These are phyloP conservation scores for Mycena kentingensis DNA, from an alignment of 768 basidiomycete species.

Conservation along the genomic window DNA sequence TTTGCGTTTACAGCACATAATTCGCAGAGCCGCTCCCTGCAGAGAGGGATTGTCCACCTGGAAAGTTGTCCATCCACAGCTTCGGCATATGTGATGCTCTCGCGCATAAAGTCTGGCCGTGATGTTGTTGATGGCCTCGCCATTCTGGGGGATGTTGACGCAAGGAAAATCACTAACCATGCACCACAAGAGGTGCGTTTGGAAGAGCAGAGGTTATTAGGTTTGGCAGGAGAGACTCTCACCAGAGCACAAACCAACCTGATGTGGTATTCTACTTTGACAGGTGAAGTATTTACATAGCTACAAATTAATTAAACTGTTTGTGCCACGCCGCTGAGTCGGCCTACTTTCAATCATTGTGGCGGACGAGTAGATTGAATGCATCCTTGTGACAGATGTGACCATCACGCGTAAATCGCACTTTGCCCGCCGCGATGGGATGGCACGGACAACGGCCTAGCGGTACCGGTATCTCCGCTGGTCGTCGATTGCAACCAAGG, in stretches of 20 bases:
- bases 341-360: no score
- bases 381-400: no score
- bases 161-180: not conserved
- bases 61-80: constrained; percentile 14
- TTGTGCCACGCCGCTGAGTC: no score
- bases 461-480: no score
- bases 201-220: not conserved
- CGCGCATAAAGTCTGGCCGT: constrained; percentile 13
- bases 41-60: constrained; percentile 13
- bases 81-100: constrained; percentile 21
- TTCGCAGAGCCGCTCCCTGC: constrained; percentile 17
- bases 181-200: not conserved
- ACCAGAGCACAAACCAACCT: not conserved
- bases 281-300: not conserved
- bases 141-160: not conserved
- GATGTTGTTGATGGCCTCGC: constrained; percentile 1
- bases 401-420: no score
- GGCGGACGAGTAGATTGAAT: no score
- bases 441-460: no score
- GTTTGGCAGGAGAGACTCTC: not conserved
- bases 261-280: not conserved
- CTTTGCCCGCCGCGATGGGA: no score
- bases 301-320: no score
- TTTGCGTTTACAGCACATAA: constrained; percentile 20
- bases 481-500: no score